A percentile compares a stretch with the other conserved stretches of the same genome.
Evolutionary conservation across 1,284 basidiomycete genomes (phyloP).

Genomic region (Fomitopsis pinicola): DNA sequence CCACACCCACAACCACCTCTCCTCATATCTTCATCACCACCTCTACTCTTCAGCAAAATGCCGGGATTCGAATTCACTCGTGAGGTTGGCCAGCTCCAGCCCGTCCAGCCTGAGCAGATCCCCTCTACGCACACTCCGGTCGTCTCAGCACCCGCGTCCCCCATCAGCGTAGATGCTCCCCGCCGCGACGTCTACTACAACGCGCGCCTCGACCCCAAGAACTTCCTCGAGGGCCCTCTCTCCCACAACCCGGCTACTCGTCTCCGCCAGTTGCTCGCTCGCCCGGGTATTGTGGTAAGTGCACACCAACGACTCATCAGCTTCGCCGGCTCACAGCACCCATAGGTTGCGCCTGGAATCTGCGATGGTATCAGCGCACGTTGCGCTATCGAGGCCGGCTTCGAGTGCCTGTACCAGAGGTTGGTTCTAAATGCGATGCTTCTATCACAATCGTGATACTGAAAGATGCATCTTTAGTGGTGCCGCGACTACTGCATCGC

Average conservation of each 20-base stretch:
- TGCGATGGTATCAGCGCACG: constrained; percentile 81
- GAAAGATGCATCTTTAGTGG: constrained; percentile 37
- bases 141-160: constrained; percentile 7
- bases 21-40: constrained; percentile 12
- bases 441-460: neutral
- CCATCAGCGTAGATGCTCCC: constrained; percentile 11
- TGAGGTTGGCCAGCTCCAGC: constrained; percentile 15
- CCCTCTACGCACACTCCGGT: constrained; percentile 2
- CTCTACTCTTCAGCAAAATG: constrained; percentile 25
- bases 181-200: constrained; percentile 41
- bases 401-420: constrained; percentile 72
- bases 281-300: constrained; percentile 72
- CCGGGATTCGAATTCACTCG: constrained; percentile 41
- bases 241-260: constrained; percentile 67
- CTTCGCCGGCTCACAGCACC: neutral
- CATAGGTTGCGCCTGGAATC: constrained; percentile 69
- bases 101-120: constrained; percentile 9
- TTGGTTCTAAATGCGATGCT: constrained; percentile 14
- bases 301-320: neutral
- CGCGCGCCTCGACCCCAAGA: constrained; percentile 59
- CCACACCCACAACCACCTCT: constrained; percentile 1
- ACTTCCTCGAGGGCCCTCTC: constrained; percentile 64
- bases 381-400: constrained; percentile 74
- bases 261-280: constrained; percentile 70
- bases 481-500: constrained; percentile 73